Evolutionary conservation across 176 grass and related monocot genomes (phyloP), one percentile per base, ranked within the genome.

Genomic region (Typha latifolia): DNA sequence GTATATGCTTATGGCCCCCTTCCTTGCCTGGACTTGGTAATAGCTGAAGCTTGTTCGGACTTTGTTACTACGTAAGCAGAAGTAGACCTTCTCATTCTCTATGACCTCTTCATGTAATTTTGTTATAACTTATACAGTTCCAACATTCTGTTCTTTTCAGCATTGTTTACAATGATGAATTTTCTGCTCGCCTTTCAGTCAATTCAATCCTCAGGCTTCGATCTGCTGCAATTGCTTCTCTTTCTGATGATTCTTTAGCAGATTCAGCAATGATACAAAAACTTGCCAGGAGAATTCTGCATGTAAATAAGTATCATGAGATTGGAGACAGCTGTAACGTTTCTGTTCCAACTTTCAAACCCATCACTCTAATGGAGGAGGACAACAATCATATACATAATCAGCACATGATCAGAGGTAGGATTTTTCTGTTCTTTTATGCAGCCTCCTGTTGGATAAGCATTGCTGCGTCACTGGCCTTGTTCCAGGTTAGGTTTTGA

Each of bases 1-100:
- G 94, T 99, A 48, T 99, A 89, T 93, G 81, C 94, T 73, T 99
- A 93, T 72, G 94, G 94, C 65, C 69, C 85, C 73, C 94, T 87
- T 81, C 86, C 89, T 73, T 99, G 89, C 76, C 71, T 97, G 56
- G 94, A 97, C 69, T 71, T 71, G 47, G 79, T 76, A 66, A 78
- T 93, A 73, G 88, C 89, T 48, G 94, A 99, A 99, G 94, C 94
- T 49, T 99, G 94, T 67, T 82, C 94, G 26, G 66, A 90, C 47
- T 99, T 99, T 72, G 78, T 99, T 57, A 99, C 89, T 56, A 87
- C 61, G 94, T 90, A 87, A 74, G 85, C 64, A 53, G 63, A 74
- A 75, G 31, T 24, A 22, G 4, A 13, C 37, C 32, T 66, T 48
- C 49, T 73, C 27, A 16, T 48, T 62, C 49, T 16, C 10, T 20